Evolutionary conservation across 176 grass and related monocot genomes (phyloP).

Genomic region (Rhipidocladum racemiflorum): DNA sequence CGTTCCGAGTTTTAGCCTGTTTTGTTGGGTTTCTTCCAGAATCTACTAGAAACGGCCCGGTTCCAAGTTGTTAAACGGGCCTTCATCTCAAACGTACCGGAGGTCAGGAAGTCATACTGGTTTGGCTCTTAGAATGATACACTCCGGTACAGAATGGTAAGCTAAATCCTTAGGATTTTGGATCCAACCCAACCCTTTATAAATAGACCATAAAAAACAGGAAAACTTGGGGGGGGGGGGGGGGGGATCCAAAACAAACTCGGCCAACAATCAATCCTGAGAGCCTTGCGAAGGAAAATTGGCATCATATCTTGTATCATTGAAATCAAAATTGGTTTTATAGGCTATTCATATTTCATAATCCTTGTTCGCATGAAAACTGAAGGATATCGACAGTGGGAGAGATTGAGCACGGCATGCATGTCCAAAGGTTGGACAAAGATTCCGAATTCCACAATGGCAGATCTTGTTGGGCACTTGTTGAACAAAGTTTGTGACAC

Average conservation of each 20-base stretch:
- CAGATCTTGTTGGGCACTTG: not conserved
- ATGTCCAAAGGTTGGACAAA: not conserved
- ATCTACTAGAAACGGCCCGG: too few relatives aligned
- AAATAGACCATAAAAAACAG: too few relatives aligned
- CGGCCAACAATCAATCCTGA: not conserved
- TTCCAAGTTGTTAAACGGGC: too few relatives aligned
- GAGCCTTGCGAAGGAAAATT: not conserved
- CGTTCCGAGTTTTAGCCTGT: too few relatives aligned
- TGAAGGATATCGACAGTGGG: not conserved
- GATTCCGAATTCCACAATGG: constrained; percentile 3
- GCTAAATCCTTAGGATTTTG: too few relatives aligned
- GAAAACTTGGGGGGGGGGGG: too few relatives aligned
- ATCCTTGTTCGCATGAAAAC: not conserved
- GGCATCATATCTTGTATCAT: not conserved
- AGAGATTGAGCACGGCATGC: not conserved
- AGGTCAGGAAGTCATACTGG: too few relatives aligned
- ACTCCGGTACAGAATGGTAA: too few relatives aligned
- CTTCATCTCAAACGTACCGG: too few relatives aligned
- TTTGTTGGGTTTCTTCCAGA: too few relatives aligned
- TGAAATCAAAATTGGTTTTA: not conserved
- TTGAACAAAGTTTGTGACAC: not conserved
- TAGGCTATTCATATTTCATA: not conserved
- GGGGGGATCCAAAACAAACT: not conserved
- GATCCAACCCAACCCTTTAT: too few relatives aligned
- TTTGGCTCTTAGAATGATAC: too few relatives aligned